phyloP scores from a whole-genome alignment of 805 yeast genomes.

The Candida insectorum region DNA sequence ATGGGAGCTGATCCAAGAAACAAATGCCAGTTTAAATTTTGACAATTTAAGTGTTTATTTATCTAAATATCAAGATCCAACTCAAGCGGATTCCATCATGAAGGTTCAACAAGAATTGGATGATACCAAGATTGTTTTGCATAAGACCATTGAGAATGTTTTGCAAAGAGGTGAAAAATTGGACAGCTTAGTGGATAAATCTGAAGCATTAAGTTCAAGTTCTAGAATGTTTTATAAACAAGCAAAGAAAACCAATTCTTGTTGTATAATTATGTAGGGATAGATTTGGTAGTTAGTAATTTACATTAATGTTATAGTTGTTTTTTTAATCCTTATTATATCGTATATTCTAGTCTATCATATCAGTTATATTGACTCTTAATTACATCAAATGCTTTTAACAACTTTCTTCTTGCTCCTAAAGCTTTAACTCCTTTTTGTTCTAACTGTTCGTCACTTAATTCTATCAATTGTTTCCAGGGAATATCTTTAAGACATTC shows the following conservation, averaged over 20 bases:
- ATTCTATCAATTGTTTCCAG: conserved; percentile 77
- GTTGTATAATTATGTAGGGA: conserved; percentile 68
- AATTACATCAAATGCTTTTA: conserved; percentile 88
- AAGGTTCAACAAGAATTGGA: conserved; percentile 96
- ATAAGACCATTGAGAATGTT: conserved; percentile 91
- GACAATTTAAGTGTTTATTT: conserved; percentile 67
- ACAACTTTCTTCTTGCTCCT: conserved; percentile 91
- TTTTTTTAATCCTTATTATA: conserved; percentile 1
- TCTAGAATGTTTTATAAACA: conserved; percentile 95
- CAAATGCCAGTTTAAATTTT: conserved; percentile 45
- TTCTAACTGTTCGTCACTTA: conserved; percentile 67
- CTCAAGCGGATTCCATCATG: conserved; percentile 95
- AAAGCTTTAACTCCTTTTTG: conserved; percentile 84
- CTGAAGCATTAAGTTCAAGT: conserved; percentile 84
- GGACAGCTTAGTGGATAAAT: conserved; percentile 90
- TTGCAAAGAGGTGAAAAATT: conserved; percentile 95
- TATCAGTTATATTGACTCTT: conserved; percentile 19
- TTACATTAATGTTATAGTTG: too few relatives aligned
- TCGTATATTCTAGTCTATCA: background rate
- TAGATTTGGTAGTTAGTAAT: conserved; percentile 10
- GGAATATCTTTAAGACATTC: conserved; percentile 68
- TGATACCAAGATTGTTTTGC: conserved; percentile 94
- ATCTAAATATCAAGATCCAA: conserved; percentile 89
- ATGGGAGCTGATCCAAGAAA: conserved; percentile 55
- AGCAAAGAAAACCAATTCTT: conserved; percentile 87